These are phyloP conservation scores for Cubamyces sp. DNA, from an alignment of 768 basidiomycete genomes.

Conservation along the genomic window DNA sequence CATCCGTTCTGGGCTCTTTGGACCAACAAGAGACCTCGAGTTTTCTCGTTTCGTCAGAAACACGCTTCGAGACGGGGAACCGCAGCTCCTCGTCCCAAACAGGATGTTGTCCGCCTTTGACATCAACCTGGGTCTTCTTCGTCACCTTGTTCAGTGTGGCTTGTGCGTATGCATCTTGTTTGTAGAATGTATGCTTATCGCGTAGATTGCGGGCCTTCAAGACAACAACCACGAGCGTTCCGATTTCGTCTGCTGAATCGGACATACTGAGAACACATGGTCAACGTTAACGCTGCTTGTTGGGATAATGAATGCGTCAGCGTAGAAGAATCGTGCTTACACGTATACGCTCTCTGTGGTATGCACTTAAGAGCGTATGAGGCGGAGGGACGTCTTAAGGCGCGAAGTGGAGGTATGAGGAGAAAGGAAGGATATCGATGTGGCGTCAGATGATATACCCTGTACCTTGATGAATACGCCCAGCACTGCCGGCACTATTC, in stretches of 20 bases:
- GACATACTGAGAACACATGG: conserved; percentile 11
- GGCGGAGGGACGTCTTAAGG: background rate
- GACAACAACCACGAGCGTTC: conserved; percentile 83
- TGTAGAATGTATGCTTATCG: conserved; percentile 85
- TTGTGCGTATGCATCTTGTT: conserved; percentile 87
- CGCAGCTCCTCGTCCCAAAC: conserved; percentile 91
- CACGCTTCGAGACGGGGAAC: conserved; percentile 65
- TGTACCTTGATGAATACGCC: background rate
- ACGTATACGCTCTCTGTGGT: background rate
- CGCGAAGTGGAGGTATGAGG: background rate
- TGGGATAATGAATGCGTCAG: background rate
- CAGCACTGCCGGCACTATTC: background rate
- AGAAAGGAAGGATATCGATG: background rate
- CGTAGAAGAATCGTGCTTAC: background rate
- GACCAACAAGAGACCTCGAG: conserved; percentile 81
- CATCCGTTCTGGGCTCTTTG: conserved; percentile 76
- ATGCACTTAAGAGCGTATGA: background rate
- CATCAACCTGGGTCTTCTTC: conserved; percentile 72
- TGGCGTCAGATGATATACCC: background rate
- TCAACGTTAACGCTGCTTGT: background rate
- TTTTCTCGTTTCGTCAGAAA: conserved; percentile 55
- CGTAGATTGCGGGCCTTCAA: conserved; percentile 83
- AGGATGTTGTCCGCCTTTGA: conserved; percentile 91
- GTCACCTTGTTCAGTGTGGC: conserved; percentile 60
- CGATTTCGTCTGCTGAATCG: conserved; percentile 45